A percentile compares a stretch with the other conserved stretches of the same genome.
These are phyloP conservation scores for Magnolia kwangsiensis DNA, from an alignment of 164 flowering plant genomes.

Conservation along the genomic window DNA sequence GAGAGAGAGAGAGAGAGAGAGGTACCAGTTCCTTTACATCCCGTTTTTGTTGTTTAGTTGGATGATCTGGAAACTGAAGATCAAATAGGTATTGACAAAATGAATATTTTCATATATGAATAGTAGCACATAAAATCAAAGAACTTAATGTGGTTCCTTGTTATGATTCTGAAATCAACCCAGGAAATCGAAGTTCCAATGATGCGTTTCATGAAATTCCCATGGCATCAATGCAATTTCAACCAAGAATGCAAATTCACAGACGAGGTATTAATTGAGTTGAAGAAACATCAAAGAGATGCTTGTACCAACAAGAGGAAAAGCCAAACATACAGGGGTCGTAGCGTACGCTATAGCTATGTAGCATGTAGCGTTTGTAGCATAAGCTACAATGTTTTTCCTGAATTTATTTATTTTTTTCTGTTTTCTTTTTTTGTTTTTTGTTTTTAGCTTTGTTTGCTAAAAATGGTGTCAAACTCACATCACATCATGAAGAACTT, in stretches of 20 bases:
- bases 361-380: too few relatives aligned
- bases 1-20: conserved; percentile 1
- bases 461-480: too few relatives aligned
- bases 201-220: too few relatives aligned
- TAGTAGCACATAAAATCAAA: not conserved
- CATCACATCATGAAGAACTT: too few relatives aligned
- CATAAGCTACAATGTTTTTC: too few relatives aligned
- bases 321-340: not conserved
- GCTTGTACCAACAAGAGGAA: not conserved
- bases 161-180: not conserved
- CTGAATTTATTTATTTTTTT: too few relatives aligned
- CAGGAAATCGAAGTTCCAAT: too few relatives aligned
- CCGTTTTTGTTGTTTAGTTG: conserved; percentile 86
- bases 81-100: not conserved
- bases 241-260: not conserved
- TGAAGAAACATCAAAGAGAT: not conserved
- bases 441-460: too few relatives aligned
- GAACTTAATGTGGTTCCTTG: not conserved
- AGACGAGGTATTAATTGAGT: not conserved
- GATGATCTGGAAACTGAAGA: conserved; percentile 82
- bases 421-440: too few relatives aligned
- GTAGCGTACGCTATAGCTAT: too few relatives aligned
- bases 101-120: not conserved
- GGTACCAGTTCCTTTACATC: conserved; percentile 89
- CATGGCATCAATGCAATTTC: too few relatives aligned